Conservation (phyloP, 2,329 filamentous ascomycete genomes). For the Sporothrix brunneoviolacea region DNA sequence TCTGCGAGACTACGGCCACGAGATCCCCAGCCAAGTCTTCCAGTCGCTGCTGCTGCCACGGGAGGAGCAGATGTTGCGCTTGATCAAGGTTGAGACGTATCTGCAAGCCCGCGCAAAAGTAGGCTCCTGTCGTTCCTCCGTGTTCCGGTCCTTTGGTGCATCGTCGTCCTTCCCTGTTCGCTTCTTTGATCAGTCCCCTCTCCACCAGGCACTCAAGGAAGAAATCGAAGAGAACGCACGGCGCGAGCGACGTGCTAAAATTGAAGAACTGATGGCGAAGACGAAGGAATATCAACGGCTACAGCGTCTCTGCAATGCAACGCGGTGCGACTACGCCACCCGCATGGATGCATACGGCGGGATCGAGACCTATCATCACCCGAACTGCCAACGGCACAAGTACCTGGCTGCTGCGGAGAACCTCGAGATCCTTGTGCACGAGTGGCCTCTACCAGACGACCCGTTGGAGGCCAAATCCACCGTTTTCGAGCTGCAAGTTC, state of each 20-base stretch:
- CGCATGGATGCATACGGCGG: background rate
- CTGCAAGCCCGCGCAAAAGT: slow-evolving; percentile 27
- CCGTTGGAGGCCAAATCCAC: slow-evolving; percentile 31
- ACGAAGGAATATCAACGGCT: slow-evolving; percentile 26
- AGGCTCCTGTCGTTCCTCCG: slow-evolving; percentile 18
- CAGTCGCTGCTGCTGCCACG: slow-evolving; percentile 39
- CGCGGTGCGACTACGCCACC: slow-evolving; percentile 8
- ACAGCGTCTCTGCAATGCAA: slow-evolving; percentile 22
- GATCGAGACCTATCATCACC: background rate
- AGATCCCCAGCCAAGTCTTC: slow-evolving; percentile 34
- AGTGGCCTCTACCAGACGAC: slow-evolving; percentile 47
- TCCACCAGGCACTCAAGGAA: slow-evolving; percentile 30
- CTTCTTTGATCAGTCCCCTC: slow-evolving; percentile 39
- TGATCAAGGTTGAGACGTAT: slow-evolving; percentile 42
- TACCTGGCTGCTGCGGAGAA: slow-evolving; percentile 25
- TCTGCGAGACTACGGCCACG: slow-evolving; percentile 40
- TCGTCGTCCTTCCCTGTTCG: slow-evolving; percentile 37
- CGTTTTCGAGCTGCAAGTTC: slow-evolving; percentile 46
- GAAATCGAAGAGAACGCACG: slow-evolving; percentile 35
- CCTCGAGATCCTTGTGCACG: slow-evolving; percentile 41
- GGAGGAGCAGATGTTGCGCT: slow-evolving; percentile 37
- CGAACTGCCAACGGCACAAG: slow-evolving; percentile 27
- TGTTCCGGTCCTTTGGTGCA: slow-evolving; percentile 33
- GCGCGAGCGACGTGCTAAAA: slow-evolving; percentile 9
- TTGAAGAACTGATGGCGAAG: slow-evolving; percentile 23